phyloP scores from a whole-genome alignment of 108 stramenopile species.

The Nitzschia palea region DNA sequence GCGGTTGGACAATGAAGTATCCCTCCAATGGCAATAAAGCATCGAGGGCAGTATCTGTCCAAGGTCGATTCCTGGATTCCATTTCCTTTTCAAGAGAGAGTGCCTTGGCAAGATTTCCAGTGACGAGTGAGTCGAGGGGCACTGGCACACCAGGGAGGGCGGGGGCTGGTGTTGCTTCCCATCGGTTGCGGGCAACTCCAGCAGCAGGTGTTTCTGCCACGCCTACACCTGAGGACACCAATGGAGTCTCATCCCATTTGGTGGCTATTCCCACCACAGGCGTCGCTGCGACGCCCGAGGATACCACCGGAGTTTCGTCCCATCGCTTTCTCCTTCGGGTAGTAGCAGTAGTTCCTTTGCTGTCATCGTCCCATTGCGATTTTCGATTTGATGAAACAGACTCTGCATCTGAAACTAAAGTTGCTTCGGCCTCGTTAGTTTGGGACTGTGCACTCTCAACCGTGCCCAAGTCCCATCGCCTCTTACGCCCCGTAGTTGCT shows the following conservation, averaged over 20 bases:
- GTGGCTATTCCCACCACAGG: constrained; percentile 37
- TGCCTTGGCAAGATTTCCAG: constrained; percentile 81
- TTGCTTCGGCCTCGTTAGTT: constrained; percentile 23
- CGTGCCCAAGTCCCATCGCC: constrained; percentile 77
- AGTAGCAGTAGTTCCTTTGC: constrained; percentile 21
- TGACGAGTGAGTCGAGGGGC: constrained; percentile 32
- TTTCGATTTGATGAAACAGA: constrained; percentile 33
- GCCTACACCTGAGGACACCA: constrained; percentile 49
- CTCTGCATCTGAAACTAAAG: constrained; percentile 68
- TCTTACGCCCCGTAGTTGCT: constrained; percentile 39
- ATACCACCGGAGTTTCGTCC: constrained; percentile 87
- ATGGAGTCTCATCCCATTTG: constrained; percentile 87
- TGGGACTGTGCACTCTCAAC: constrained; percentile 1
- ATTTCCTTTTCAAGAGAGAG: constrained; percentile 89
- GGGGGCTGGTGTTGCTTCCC: constrained; percentile 82
- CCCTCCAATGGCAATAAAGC: constrained; percentile 91
- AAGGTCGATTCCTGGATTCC: constrained; percentile 94
- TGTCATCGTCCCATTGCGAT: constrained; percentile 78
- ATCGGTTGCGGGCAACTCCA: constrained; percentile 53
- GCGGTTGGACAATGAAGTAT: constrained; percentile 88
- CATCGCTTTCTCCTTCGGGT: constrained; percentile 80
- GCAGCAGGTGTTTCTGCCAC: constrained; percentile 35
- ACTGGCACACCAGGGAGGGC: constrained; percentile 24
- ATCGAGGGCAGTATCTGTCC: constrained; percentile 96
- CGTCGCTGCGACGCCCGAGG: constrained; percentile 43